Evolutionary conservation across 1,139 yeast genomes (phyloP).

Genomic region (Blastobotrys malaysiensis): DNA sequence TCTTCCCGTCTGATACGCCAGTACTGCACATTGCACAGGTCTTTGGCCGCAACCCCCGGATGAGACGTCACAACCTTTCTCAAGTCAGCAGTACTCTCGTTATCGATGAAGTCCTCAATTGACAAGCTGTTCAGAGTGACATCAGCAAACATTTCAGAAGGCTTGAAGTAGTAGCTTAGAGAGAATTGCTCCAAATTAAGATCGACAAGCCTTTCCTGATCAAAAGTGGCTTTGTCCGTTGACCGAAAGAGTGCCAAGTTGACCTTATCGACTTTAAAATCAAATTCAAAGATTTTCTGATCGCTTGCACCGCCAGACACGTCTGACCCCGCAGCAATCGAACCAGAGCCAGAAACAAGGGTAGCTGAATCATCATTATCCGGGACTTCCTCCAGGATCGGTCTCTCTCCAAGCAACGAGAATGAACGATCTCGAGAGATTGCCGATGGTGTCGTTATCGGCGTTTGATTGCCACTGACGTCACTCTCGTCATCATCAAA

Average conservation of each 20-base stretch:
- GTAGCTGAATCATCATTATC: neutral
- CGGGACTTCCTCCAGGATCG: conserved; percentile 2
- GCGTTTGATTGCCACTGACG: conserved; percentile 12
- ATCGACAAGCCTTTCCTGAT: conserved; percentile 65
- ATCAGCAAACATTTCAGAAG: conserved; percentile 60
- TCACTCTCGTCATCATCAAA: conserved; percentile 36
- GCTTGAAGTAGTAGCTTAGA: conserved; percentile 56
- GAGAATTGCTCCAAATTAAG: conserved; percentile 61
- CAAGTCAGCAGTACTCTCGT: conserved; percentile 56
- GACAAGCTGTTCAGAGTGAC: conserved; percentile 59
- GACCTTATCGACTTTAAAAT: conserved; percentile 60
- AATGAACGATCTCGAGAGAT: conserved; percentile 6
- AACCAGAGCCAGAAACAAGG: neutral
- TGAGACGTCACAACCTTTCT: conserved; percentile 63
- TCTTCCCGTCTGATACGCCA: conserved; percentile 45
- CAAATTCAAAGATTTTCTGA: conserved; percentile 67
- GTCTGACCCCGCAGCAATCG: neutral
- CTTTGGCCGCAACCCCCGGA: conserved; percentile 22
- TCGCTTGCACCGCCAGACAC: conserved; percentile 7
- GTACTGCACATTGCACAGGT: conserved; percentile 57
- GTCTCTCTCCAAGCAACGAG: conserved; percentile 9
- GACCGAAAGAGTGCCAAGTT: conserved; percentile 65
- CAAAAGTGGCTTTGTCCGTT: conserved; percentile 52
- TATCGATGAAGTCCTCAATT: conserved; percentile 71
- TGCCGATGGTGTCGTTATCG: neutral